These are phyloP conservation scores for Malassezia slooffiae DNA, from an alignment of 1,284 basidiomycete species.

Conservation along the genomic window DNA sequence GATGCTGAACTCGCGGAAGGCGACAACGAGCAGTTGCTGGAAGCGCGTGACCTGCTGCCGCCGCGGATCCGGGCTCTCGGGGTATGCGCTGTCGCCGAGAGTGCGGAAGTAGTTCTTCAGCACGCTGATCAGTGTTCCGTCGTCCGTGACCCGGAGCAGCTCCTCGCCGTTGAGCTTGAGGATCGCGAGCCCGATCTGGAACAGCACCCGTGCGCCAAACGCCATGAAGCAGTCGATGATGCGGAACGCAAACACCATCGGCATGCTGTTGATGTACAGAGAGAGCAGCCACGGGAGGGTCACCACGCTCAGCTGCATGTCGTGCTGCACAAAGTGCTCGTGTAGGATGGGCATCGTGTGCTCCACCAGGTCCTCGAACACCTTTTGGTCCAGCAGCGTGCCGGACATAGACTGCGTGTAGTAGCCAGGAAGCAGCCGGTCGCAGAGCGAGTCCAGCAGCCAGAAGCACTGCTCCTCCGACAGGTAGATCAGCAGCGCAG, in stretches of 20 bases:
- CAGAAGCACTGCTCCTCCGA: constrained; percentile 98
- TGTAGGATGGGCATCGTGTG: constrained; percentile 65
- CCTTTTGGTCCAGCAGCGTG: constrained; percentile 89
- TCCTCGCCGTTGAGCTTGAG: constrained; percentile 96
- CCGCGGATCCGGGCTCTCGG: constrained; percentile 73
- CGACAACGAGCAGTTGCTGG: constrained; percentile 64
- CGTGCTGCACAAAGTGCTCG: constrained; percentile 79
- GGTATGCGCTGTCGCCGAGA: constrained; percentile 88
- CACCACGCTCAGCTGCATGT: constrained; percentile 92
- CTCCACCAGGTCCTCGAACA: constrained; percentile 92
- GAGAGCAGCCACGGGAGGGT: constrained; percentile 91
- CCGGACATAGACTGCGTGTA: constrained; percentile 99
- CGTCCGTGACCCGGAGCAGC: constrained; percentile 87
- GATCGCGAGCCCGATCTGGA: constrained; percentile 88
- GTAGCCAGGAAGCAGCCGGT: constrained; percentile 87
- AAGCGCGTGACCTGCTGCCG: constrained; percentile 91
- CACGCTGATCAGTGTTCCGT: constrained; percentile 77
- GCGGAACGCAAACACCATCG: constrained; percentile 95
- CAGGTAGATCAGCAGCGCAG: constrained; percentile 90
- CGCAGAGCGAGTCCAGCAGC: constrained; percentile 89
- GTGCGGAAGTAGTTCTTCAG: constrained; percentile 71
- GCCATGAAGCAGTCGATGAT: constrained; percentile 99
- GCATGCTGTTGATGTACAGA: constrained; percentile 94
- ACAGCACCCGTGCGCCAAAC: constrained; percentile 95
- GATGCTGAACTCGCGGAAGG: constrained; percentile 72